Conservation (phyloP, 768 basidiomycete species). For the Agrocybe chaxingu region DNA sequence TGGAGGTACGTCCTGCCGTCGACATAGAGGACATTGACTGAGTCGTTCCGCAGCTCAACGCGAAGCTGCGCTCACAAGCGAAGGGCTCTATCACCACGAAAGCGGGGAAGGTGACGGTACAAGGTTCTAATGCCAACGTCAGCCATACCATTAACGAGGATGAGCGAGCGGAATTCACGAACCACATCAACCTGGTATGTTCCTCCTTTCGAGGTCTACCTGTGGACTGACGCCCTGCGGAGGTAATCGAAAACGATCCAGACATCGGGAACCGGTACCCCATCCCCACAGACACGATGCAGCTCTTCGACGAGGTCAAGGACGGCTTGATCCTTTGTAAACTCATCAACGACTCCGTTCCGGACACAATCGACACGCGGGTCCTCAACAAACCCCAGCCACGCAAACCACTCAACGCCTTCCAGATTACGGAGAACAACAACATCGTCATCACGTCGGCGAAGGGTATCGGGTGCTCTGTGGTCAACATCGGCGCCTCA, state of each 20-base stretch:
- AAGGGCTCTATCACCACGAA: conserved; percentile 51
- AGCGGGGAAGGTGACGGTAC: conserved; percentile 89
- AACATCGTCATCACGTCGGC: conserved; percentile 99
- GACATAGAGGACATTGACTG: conserved; percentile 12
- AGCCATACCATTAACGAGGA: conserved; percentile 98
- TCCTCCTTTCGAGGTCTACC: neutral
- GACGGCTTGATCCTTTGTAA: conserved; percentile 97
- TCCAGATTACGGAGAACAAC: conserved; percentile 99
- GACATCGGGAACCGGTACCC: conserved; percentile 83
- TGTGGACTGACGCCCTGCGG: conserved; percentile 7
- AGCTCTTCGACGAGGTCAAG: conserved; percentile 94
- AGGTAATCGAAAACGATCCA: conserved; percentile 90
- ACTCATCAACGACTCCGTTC: conserved; percentile 98
- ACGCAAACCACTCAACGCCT: conserved; percentile 88
- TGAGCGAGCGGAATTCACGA: conserved; percentile 93
- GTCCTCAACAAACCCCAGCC: conserved; percentile 87
- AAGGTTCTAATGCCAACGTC: conserved; percentile 92
- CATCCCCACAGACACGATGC: conserved; percentile 96
- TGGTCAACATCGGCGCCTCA: conserved; percentile 95
- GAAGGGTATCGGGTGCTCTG: conserved; percentile 97
- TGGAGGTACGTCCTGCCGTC: conserved; percentile 62
- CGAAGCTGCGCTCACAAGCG: conserved; percentile 64
- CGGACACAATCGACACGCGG: conserved; percentile 98
- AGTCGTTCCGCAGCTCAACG: conserved; percentile 57
- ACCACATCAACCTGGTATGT: conserved; percentile 92